These are phyloP conservation scores for Verticillium isaacii DNA, from an alignment of 2,329 filamentous ascomycete genomes.

Conservation along the genomic window DNA sequence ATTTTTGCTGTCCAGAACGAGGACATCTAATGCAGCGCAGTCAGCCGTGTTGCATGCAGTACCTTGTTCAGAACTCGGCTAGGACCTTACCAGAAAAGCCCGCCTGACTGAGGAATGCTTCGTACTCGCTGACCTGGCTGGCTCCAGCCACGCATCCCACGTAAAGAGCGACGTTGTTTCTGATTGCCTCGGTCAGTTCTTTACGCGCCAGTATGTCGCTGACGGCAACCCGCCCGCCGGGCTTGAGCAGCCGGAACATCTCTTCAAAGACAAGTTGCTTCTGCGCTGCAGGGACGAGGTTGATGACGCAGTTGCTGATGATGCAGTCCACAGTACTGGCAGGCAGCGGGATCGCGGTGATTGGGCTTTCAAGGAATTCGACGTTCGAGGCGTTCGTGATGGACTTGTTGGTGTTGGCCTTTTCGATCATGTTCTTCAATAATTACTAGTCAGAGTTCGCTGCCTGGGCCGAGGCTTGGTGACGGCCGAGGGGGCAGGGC, in stretches of 20 bases:
- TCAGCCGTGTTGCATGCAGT: neutral
- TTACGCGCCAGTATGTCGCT: conserved; percentile 54
- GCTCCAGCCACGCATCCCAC: conserved; percentile 58
- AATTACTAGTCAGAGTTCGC: neutral
- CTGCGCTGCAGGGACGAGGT: conserved; percentile 48
- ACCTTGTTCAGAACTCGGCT: neutral
- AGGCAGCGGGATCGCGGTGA: conserved; percentile 44
- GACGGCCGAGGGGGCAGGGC: neutral
- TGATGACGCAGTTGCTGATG: conserved; percentile 61
- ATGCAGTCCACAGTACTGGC: conserved; percentile 44
- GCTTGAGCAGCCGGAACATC: conserved; percentile 52
- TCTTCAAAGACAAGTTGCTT: conserved; percentile 52
- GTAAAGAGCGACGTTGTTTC: conserved; percentile 45
- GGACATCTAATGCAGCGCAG: conserved; percentile 24
- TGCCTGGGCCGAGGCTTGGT: neutral
- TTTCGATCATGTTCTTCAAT: conserved; percentile 47
- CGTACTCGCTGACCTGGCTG: conserved; percentile 45
- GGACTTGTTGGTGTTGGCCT: conserved; percentile 39
- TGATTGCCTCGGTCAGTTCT: conserved; percentile 41
- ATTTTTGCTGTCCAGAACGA: conserved; percentile 38
- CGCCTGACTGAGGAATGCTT: conserved; percentile 40
- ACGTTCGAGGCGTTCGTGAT: conserved; percentile 36
- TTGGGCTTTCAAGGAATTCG: conserved; percentile 43
- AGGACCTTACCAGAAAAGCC: conserved; percentile 40
- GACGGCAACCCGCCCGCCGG: conserved; percentile 52